Conservation (phyloP, 176 grass and related monocot species). For the Carex myosuroides region DNA sequence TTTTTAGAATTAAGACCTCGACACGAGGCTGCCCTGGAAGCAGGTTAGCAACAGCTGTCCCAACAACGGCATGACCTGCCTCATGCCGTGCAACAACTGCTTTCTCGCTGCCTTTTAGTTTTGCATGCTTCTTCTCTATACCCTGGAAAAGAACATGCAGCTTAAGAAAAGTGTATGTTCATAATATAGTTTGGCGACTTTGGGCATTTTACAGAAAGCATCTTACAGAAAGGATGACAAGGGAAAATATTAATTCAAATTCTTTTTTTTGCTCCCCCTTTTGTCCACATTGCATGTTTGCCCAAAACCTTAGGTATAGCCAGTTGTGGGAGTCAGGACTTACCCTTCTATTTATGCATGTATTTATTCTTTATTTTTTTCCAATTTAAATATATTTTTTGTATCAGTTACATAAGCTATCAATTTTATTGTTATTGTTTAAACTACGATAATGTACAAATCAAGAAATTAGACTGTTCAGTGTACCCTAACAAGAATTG, state of each 20-base stretch:
- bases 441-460: neutral
- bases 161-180: neutral
- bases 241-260: neutral
- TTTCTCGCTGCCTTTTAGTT: constrained; percentile 85
- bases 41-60: constrained; percentile 85
- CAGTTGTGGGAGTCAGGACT: neutral
- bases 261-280: neutral
- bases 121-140: constrained; percentile 99
- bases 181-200: neutral
- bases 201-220: neutral
- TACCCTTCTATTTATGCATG: neutral
- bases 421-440: neutral
- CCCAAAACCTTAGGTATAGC: neutral
- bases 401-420: neutral
- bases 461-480: neutral
- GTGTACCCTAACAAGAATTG: neutral
- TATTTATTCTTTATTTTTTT: neutral
- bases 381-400: neutral
- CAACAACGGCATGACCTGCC: constrained; percentile 94
- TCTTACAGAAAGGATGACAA: neutral
- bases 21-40: constrained; percentile 89
- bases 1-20: constrained; percentile 53
- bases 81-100: constrained; percentile 97
- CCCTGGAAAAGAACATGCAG: constrained; percentile 39
- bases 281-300: neutral